Evolutionary conservation across 805 yeast species (phyloP), one percentile per base, ranked within the genome.

Genomic region (Monosporozyma servazzii): DNA sequence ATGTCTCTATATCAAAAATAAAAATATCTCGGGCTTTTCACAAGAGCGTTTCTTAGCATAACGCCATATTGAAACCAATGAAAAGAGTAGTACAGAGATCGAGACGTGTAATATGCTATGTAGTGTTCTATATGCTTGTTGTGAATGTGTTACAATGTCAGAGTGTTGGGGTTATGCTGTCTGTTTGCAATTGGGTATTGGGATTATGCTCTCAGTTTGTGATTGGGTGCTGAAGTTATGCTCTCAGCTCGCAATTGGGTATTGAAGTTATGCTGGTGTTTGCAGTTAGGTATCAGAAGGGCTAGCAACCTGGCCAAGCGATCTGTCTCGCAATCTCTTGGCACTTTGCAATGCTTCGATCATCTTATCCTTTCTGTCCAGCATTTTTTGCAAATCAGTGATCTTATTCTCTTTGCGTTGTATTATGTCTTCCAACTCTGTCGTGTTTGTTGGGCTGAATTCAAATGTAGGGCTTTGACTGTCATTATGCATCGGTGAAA

Each of bases 361-460:
- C 56, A 89, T 82, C 45, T 82, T 81, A 58, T 88, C 95, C 65
- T 88, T 89, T 55, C 85, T 86, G 45, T 77, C 75, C 39, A 86
- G 60, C 44, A 77, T 73, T 48, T 79, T 83, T 58, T 77, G 76
- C 56, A 90, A 71, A 48, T 82, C 88, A 46, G 68, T 58, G 13
- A 89, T 78, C 59, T 42, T 48, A 23, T 18, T 41, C 21, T 86
- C 91, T 47, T 81, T 41, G 18, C 27, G 40, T 44, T 21, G 52
- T 18, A 43, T n/a, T 2, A 17, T n/a, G 41, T 43, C 39, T 40
- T 47, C 41, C 3, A 43, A n/a, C 21, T 40, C 17, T 29, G 17
- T 37, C 23, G 23, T 37, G 9, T 17, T 13, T 6, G 41, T 37
- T 33, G 17, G 37, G 11, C 9, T 39, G 15, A 18, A 39, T 15